Evolutionary conservation across 768 basidiomycete species (phyloP).

Genomic region (Agaricus bisporus): DNA sequence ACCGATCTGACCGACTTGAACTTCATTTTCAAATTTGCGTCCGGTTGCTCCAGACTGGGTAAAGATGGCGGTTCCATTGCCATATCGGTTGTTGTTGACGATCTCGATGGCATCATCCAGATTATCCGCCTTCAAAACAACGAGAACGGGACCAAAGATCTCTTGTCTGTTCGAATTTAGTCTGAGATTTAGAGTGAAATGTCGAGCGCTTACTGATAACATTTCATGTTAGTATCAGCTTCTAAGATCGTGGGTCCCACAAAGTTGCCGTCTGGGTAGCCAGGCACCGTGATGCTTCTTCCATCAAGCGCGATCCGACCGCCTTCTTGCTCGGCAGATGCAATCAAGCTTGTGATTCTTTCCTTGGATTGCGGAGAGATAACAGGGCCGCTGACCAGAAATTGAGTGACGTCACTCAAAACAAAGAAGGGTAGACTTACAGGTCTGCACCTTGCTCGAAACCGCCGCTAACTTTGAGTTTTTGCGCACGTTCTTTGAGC

Average conservation of each 20-base stretch:
- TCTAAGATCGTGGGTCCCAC: conserved; percentile 90
- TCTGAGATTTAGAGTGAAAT: not conserved
- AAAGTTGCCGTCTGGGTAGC: conserved; percentile 87
- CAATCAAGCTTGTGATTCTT: conserved; percentile 70
- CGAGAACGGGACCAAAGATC: conserved; percentile 90
- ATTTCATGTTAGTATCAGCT: conserved; percentile 75
- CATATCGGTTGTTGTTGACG: conserved; percentile 86
- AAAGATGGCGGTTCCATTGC: conserved; percentile 94
- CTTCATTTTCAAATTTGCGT: conserved; percentile 81
- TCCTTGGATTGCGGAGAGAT: conserved; percentile 80
- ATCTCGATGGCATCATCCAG: conserved; percentile 87
- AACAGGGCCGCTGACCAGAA: conserved; percentile 53
- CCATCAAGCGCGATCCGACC: conserved; percentile 88
- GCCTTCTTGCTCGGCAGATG: conserved; percentile 71
- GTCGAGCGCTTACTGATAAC: conserved; percentile 64
- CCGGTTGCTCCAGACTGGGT: conserved; percentile 96
- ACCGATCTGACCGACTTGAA: conserved; percentile 91
- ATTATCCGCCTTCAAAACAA: conserved; percentile 71
- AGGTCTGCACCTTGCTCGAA: conserved; percentile 86
- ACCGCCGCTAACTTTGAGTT: conserved; percentile 81
- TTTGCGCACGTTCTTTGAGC: conserved; percentile 72
- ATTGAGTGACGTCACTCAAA: not conserved
- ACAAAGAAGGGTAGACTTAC: conserved; percentile 27
- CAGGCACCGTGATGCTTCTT: conserved; percentile 56
- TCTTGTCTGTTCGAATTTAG: conserved; percentile 56